Percentiles rank a stretch among this genome's conserved stretches.
Evolutionary conservation across 2,329 filamentous ascomycete species (phyloP).

Genomic region (Celoporthe dispersa): DNA sequence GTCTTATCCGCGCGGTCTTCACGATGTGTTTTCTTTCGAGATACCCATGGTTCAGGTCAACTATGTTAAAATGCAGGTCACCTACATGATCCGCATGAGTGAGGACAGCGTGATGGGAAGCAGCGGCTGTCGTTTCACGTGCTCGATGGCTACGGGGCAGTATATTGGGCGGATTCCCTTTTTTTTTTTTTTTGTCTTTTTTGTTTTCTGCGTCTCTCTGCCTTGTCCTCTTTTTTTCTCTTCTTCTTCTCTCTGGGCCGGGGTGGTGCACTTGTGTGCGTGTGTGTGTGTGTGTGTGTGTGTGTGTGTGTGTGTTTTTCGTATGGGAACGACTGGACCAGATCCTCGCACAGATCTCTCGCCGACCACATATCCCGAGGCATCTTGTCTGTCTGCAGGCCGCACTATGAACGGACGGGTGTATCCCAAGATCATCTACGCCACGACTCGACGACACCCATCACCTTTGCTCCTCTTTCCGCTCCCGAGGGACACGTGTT

Average conservation of each 20-base stretch:
- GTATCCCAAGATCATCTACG: background rate
- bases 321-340: background rate
- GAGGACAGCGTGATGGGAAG: constrained; percentile 2
- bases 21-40: constrained; percentile 8
- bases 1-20: constrained; percentile 4
- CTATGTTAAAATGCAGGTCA: background rate
- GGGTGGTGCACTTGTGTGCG: background rate
- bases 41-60: constrained; percentile 7
- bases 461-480: background rate
- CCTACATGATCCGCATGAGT: background rate
- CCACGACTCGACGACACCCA: background rate
- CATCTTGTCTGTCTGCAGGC: background rate
- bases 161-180: background rate
- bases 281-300: background rate
- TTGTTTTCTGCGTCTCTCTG: background rate
- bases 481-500: background rate
- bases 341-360: background rate
- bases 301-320: background rate
- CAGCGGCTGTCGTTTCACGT: background rate
- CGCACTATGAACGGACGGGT: background rate
- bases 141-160: background rate
- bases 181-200: background rate
- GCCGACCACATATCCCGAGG: background rate
- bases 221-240: too few species aligned
- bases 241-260: background rate